Evolutionary conservation across 805 yeast genomes (phyloP).

Genomic region (Novakomyces olei): DNA sequence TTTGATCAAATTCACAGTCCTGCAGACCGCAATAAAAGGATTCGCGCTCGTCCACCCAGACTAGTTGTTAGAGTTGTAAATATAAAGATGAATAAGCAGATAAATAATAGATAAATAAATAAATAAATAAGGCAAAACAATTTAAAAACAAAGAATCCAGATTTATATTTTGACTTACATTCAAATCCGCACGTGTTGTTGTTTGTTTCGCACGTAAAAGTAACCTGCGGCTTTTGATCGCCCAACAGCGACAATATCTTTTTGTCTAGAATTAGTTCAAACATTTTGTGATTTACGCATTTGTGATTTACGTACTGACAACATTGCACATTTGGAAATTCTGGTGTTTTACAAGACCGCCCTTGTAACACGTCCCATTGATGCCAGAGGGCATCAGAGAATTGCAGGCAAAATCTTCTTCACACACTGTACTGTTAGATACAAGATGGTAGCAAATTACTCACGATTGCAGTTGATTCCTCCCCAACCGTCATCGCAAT

Average conservation of each 20-base stretch:
- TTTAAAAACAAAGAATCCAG: too few species aligned
- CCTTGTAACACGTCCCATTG: slow-evolving; percentile 69
- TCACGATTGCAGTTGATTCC: slow-evolving; percentile 89
- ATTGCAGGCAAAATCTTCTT: slow-evolving; percentile 52
- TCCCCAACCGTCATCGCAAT: slow-evolving; percentile 69
- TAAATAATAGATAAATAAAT: too few species aligned
- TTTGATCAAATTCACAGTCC: slow-evolving; percentile 38
- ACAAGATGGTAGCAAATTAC: not conserved
- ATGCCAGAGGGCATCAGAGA: slow-evolving; percentile 69
- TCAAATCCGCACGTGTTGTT: slow-evolving; percentile 60
- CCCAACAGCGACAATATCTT: slow-evolving; percentile 62
- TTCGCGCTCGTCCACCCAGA: slow-evolving; percentile 83
- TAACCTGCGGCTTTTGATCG: slow-evolving; percentile 74
- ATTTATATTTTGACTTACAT: too few species aligned
- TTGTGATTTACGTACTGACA: slow-evolving; percentile 34
- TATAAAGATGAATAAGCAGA: too few species aligned
- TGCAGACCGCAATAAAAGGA: slow-evolving; percentile 72
- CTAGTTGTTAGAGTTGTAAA: slow-evolving; percentile 4
- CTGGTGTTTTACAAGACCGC: slow-evolving; percentile 61
- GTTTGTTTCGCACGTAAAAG: slow-evolving; percentile 64
- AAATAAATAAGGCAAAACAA: too few species aligned
- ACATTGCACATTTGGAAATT: slow-evolving; percentile 88
- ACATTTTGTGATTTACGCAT: slow-evolving; percentile 11
- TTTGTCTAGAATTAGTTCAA: too few species aligned
- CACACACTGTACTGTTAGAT: slow-evolving; percentile 40